Evolutionary conservation across 306 rosid genomes (phyloP), one percentile per base, ranked within the genome.

Genomic region (Mucuna pruriens): DNA sequence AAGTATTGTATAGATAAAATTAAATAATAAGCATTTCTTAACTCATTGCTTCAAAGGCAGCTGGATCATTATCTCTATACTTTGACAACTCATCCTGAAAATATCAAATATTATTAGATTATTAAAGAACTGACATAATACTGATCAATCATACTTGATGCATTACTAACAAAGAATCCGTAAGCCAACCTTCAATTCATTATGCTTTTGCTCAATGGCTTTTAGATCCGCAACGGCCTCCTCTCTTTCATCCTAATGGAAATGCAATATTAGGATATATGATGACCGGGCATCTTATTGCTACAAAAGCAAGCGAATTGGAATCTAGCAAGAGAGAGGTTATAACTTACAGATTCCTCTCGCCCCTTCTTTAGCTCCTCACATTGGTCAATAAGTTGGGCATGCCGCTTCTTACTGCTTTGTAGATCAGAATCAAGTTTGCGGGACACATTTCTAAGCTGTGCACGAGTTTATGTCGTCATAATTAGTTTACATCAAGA

Each of bases 21-120:
- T 74, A 69, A 71, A 39, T 16, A 62, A 81, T 23, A 72, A 78
- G 40, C 51, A 58, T 79, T 77, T 81, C 90, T 80, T 85, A 91
- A 93, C 98, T 95, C 98, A 85, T 95, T 86, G 93, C 93, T 81
- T 93, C 97, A 61, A 91, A 83, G 84, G 96, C 93, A 71, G 99
- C 98, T 1, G 98, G 99, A 85, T 95, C 99, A 42, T 95, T 95
- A 71, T 95, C 99, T 82, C 88, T 94, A 86, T 89, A 95, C 74
- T 90, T 91, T 73, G 80, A 86, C 90, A 95, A 52, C 85, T 95
- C 97, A 49, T 73, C 87, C 99, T 95, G 91, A 74, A 77, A 89
- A 80, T 31, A 39, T 65, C 11, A 67, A 70, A 46, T 61, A 76
- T 26, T 39, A 71, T 48, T 73, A 58, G 34, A 75, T 22, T 63